phyloP scores from a whole-genome alignment of 1,284 basidiomycete genomes.

The Termitomyces sp. region DNA sequence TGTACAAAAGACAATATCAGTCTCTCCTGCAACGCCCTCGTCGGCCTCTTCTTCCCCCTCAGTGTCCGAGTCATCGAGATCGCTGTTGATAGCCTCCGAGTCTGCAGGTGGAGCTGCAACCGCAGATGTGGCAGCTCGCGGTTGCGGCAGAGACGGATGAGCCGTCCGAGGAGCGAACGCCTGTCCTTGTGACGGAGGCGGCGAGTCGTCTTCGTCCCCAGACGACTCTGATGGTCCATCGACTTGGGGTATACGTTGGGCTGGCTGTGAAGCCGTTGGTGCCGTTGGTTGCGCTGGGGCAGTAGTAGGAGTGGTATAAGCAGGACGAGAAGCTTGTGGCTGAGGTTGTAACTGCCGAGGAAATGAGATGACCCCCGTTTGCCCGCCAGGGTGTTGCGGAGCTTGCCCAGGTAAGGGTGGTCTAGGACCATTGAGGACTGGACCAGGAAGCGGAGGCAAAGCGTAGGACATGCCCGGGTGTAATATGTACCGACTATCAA shows the following conservation, averaged over 20 bases:
- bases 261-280: constrained; percentile 19
- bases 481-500: constrained; percentile 61
- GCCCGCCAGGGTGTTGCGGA: constrained; percentile 47
- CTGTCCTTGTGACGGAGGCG: constrained; percentile 50
- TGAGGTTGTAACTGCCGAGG: constrained; percentile 28
- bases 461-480: constrained; percentile 39
- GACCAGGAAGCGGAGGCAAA: constrained; percentile 61
- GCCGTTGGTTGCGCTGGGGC: constrained; percentile 10
- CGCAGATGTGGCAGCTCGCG: constrained; percentile 28
- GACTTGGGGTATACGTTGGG: constrained; percentile 61
- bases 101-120: constrained; percentile 38
- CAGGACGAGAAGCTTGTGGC: constrained; percentile 25
- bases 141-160: constrained; percentile 57
- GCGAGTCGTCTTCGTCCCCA: constrained; percentile 51
- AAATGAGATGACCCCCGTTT: constrained; percentile 52
- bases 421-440: constrained; percentile 49
- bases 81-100: constrained; percentile 89
- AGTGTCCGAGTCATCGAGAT: constrained; percentile 90
- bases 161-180: constrained; percentile 58
- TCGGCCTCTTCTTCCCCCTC: constrained; percentile 70
- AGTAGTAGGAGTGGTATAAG: constrained; percentile 32
- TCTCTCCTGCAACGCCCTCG: constrained; percentile 65
- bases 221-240: constrained; percentile 60
- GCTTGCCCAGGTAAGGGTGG: constrained; percentile 24
- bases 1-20: constrained; percentile 96